phyloP scores from a whole-genome alignment of 176 grass and related monocot species.

The Juncus inflexus region DNA sequence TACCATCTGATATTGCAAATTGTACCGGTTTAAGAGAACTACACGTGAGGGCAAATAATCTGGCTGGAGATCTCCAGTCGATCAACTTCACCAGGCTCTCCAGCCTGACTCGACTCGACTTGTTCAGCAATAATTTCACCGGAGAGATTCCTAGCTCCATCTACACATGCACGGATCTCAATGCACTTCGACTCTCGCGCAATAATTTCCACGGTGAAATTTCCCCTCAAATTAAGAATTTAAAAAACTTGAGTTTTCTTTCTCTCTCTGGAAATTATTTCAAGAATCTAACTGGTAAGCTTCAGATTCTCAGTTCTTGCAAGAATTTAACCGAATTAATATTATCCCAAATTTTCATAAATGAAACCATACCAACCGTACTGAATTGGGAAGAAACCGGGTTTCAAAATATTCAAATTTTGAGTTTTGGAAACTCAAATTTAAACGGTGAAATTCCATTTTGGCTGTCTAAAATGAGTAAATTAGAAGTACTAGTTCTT shows the following conservation, averaged over 20 bases:
- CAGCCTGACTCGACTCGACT: conserved; percentile 51
- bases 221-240: conserved; percentile 45
- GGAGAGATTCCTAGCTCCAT: conserved; percentile 65
- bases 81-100: conserved; percentile 51
- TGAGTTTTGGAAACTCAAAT: conserved; percentile 37
- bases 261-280: conserved; percentile 56
- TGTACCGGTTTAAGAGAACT: conserved; percentile 52
- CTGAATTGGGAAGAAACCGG: conserved; percentile 33
- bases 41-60: conserved; percentile 53
- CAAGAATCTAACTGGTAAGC: conserved; percentile 46
- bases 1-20: conserved; percentile 45
- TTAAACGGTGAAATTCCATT: conserved; percentile 47
- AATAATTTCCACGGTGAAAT: conserved; percentile 52
- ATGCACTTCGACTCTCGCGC: conserved; percentile 51
- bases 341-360: conserved; percentile 48
- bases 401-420: conserved; percentile 50
- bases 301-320: conserved; percentile 53
- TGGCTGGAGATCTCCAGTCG: conserved; percentile 40
- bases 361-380: conserved; percentile 37
- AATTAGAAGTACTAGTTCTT: conserved; percentile 57
- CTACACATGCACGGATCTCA: conserved; percentile 54
- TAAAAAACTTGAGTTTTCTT: conserved; percentile 48
- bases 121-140: conserved; percentile 48
- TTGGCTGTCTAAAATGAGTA: conserved; percentile 58
- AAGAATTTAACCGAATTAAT: conserved; percentile 48